These are phyloP conservation scores for Sordariomycetes sp. DNA, from an alignment of 2,329 filamentous ascomycete species.

Conservation along the genomic window DNA sequence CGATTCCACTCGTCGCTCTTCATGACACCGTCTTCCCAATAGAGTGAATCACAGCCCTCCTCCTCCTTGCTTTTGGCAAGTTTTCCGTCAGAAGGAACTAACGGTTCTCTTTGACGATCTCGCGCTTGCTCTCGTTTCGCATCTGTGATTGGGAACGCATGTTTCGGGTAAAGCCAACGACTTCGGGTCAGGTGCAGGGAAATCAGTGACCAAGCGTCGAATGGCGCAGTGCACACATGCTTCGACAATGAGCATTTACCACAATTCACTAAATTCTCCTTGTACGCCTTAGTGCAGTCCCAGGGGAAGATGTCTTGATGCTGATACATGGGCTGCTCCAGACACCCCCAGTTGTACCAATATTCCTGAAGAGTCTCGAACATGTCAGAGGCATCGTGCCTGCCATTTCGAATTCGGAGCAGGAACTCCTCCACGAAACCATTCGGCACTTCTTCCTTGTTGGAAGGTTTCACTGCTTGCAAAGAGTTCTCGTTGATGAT, in stretches of 20 bases:
- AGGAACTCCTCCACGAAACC: conserved; percentile 33
- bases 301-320: conserved; percentile 34
- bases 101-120: too few species aligned
- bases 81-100: too few species aligned
- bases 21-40: not conserved
- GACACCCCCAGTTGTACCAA: conserved; percentile 35
- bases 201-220: conserved; percentile 32
- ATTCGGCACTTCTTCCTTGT: conserved; percentile 26
- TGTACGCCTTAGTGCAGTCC: conserved; percentile 36
- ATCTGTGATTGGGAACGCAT: not conserved
- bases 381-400: conserved; percentile 29
- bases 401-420: conserved; percentile 25
- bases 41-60: too few species aligned
- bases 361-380: conserved; percentile 33
- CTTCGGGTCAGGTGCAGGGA: conserved; percentile 26
- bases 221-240: conserved; percentile 34
- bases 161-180: conserved; percentile 21
- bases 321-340: conserved; percentile 25
- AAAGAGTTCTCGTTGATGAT: conserved; percentile 19
- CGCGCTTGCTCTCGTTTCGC: not conserved
- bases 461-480: conserved; percentile 12
- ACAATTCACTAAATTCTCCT: conserved; percentile 23
- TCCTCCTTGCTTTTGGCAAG: too few species aligned
- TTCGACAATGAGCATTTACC: conserved; percentile 31
- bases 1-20: not conserved